A percentile compares a stretch with the other conserved stretches of the same genome.
phyloP scores from a whole-genome alignment of 192 early-diverging fungal species.

The Coemansia sp. region DNA sequence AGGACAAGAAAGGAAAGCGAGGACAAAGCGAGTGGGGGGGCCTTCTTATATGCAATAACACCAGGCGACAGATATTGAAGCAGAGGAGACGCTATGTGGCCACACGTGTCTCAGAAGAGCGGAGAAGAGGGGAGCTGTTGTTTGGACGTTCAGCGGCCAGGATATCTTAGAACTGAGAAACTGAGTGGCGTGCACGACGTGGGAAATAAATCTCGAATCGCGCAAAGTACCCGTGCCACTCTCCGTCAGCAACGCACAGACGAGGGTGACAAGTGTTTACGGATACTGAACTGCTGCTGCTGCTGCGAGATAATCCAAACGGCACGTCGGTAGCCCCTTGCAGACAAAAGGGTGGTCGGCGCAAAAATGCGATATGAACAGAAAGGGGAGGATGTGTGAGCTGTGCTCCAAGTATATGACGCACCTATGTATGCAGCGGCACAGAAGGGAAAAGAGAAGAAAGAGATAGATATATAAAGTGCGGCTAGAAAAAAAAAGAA shows the following conservation, averaged over 20 bases:
- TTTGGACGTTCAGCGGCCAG: neutral
- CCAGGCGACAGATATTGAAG: conserved; percentile 2
- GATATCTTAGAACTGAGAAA: conserved; percentile 1
- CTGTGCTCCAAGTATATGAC: neutral
- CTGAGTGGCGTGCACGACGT: neutral
- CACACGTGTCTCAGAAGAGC: conserved; percentile 4
- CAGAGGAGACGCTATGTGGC: conserved; percentile 9
- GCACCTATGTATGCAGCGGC: conserved; percentile 5
- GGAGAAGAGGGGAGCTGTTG: neutral
- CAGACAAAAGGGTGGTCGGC: neutral
- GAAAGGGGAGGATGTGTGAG: neutral
- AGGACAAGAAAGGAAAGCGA: conserved; percentile 1
- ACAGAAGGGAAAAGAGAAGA: conserved; percentile 11
- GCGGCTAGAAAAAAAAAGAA: conserved; percentile 8
- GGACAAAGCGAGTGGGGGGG: neutral
- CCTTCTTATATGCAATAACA: conserved; percentile 6
- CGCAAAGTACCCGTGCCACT: neutral
- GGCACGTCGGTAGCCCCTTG: conserved; percentile 8
- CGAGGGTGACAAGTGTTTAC: neutral
- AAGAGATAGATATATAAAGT: neutral
- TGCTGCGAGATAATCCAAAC: conserved; percentile 10
- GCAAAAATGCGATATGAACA: neutral
- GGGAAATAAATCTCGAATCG: neutral
- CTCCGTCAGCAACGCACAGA: neutral
- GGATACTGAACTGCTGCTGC: conserved; percentile 6